phyloP scores from a whole-genome alignment of 2,329 filamentous ascomycete species.

The Ophiostoma montium region DNA sequence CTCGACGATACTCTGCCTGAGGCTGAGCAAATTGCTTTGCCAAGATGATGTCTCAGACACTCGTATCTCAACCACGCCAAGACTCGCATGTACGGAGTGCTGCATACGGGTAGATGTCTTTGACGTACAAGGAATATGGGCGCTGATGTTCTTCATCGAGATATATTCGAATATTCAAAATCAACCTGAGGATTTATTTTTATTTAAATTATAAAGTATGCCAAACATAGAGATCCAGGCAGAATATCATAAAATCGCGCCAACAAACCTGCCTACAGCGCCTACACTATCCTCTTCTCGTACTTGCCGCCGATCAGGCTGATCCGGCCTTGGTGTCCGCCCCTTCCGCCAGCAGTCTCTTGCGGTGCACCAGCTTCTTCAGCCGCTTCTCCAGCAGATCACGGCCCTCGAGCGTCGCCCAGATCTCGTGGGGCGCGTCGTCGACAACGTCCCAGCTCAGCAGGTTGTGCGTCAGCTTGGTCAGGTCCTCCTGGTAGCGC shows the following conservation, averaged over 20 bases:
- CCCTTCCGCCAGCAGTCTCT: background rate
- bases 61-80: too few relatives aligned
- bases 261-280: too few relatives aligned
- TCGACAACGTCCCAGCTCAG: conserved; percentile 76
- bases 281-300: background rate
- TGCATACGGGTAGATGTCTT: too few relatives aligned
- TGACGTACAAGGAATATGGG: too few relatives aligned
- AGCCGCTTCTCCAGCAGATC: conserved; percentile 67
- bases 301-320: background rate
- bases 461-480: conserved; percentile 64
- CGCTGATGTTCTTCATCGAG: too few relatives aligned
- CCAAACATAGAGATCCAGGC: too few relatives aligned
- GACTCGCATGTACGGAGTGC: too few relatives aligned
- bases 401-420: conserved; percentile 60
- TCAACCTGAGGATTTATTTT: too few relatives aligned
- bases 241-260: too few relatives aligned
- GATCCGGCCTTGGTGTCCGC: background rate
- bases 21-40: background rate
- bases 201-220: too few relatives aligned
- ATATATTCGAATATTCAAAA: too few relatives aligned
- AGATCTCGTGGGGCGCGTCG: conserved; percentile 74
- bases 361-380: conserved; percentile 43
- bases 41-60: too few relatives aligned
- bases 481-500: conserved; percentile 71
- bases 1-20: background rate